A percentile compares a stretch with the other conserved stretches of the same genome.
Evolutionary conservation across 495 filamentous ascomycete genomes (phyloP).

Genomic region (Neurospora sp.): DNA sequence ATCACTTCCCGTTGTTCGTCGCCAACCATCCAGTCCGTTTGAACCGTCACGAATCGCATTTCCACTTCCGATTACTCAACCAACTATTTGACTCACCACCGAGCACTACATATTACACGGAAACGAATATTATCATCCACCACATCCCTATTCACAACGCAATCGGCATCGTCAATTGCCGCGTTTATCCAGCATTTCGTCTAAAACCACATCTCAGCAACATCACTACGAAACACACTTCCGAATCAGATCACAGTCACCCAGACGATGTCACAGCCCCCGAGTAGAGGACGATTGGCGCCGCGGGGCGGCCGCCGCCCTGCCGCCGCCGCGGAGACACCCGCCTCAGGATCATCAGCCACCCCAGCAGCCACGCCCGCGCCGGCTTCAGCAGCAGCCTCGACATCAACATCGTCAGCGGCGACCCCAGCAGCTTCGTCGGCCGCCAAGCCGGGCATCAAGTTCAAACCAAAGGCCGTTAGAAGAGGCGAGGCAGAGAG

Average conservation of each 20-base stretch:
- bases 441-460: constrained; percentile 9
- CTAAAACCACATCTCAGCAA: neutral
- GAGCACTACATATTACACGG: neutral
- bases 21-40: neutral
- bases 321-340: neutral
- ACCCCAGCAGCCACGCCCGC: neutral
- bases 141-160: neutral
- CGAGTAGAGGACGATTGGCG: neutral
- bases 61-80: neutral
- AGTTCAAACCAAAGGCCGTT: constrained; percentile 33
- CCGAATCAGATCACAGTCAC: neutral
- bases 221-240: neutral
- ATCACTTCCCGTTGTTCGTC: neutral
- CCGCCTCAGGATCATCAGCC: neutral
- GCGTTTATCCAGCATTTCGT: neutral
- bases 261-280: neutral
- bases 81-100: neutral
- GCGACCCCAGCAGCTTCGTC: neutral
- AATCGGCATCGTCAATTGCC: neutral
- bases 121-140: neutral
- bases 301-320: neutral
- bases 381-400: neutral
- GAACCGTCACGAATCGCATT: neutral
- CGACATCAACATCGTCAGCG: neutral
- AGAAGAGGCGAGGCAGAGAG: constrained; percentile 32